Base-by-base conservation (phyloP, 1,284 basidiomycete species). In the Rhodotorula sp. region DNA sequence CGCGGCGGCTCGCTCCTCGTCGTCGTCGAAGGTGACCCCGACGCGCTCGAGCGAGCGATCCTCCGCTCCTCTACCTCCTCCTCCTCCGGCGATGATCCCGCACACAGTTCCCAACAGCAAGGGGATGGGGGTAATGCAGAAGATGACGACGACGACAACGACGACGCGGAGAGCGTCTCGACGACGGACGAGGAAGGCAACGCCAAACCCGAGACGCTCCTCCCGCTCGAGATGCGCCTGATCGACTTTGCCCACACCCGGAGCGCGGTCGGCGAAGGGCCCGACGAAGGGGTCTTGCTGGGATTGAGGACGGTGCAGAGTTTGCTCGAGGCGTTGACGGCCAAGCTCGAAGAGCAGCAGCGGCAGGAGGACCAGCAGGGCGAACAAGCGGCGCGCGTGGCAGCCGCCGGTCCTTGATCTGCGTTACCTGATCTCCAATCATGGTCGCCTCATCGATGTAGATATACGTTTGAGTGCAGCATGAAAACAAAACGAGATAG, bases 211-310 rank as follows among this genome's bases (percentile, higher is more conserved):
- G 79, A 80, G 50, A 78, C 79, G 4, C 84, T 85, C 12, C 85
- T 86, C 21, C 86, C 90, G 15, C 88, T 86, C 74, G 83, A 84
- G 15, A 84, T 95, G 68, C 89, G 89, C 70, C 82, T 97, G 73
- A 97, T 97, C 71, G 95, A 98, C 83, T 97, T 98, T 81, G 95
- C 93, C 5, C 95, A 98, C 81, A 90, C 93, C 6, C 84, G 85
- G 49, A 76, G 90, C 15, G 23, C 31, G 0, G 52, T 50, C 0
- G 92, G 90, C 0, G 80, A 88, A 77, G 95, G 94, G 1, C 87
- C 88, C 0, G 95, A 97, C 80, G 80, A 85, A 60, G 90, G 92
- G 0, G 87, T 93, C 10, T 79, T 95, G 69, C 81, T 84, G 26
- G 93, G 93, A 1, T 67, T 95, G 66, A 83, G 86, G 60, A 92